phyloP scores from a whole-genome alignment of 2,329 filamentous ascomycete genomes.

The Trichocomaceae sp. region DNA sequence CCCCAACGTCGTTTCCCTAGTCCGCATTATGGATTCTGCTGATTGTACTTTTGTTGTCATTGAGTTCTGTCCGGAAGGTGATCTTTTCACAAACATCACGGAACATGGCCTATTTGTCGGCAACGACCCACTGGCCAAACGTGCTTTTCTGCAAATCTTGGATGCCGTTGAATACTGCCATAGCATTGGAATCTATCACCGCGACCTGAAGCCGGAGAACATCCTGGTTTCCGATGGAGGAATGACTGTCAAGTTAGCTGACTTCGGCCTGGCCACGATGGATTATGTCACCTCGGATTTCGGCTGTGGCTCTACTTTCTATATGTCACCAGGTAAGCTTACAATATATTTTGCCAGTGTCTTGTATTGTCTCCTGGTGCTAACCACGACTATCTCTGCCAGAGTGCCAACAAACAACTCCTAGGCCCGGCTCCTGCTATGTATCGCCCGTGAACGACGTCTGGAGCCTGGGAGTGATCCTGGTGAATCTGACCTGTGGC shows the following conservation, averaged over 20 bases:
- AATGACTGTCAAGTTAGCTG: slow-evolving; percentile 86
- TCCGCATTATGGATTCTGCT: slow-evolving; percentile 83
- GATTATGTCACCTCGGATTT: slow-evolving; percentile 84
- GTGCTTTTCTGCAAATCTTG: slow-evolving; percentile 88
- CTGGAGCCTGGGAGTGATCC: slow-evolving; percentile 95
- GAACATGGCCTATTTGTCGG: slow-evolving; percentile 88
- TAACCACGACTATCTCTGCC: slow-evolving; percentile 11
- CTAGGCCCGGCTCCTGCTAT: slow-evolving; percentile 68
- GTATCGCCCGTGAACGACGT: slow-evolving; percentile 91
- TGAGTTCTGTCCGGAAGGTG: slow-evolving; percentile 94
- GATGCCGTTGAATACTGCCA: slow-evolving; percentile 97
- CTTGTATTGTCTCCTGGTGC: not conserved
- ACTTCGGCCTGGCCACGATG: slow-evolving; percentile 90
- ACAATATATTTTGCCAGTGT: slow-evolving; percentile 12
- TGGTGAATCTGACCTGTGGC: slow-evolving; percentile 95
- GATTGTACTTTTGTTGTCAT: slow-evolving; percentile 95
- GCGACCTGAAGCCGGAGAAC: slow-evolving; percentile 97
- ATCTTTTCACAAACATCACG: slow-evolving; percentile 95
- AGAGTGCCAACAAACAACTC: slow-evolving; percentile 85
- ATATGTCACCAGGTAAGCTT: slow-evolving; percentile 94
- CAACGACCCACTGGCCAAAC: slow-evolving; percentile 80
- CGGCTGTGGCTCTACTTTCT: slow-evolving; percentile 96
- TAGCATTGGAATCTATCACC: slow-evolving; percentile 85
- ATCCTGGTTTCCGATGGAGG: slow-evolving; percentile 86
- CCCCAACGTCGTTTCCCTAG: slow-evolving; percentile 85